A percentile compares a stretch with the other conserved stretches of the same genome.
Conservation (phyloP, 345 rosid species). For the Moricandia arvensis region DNA sequence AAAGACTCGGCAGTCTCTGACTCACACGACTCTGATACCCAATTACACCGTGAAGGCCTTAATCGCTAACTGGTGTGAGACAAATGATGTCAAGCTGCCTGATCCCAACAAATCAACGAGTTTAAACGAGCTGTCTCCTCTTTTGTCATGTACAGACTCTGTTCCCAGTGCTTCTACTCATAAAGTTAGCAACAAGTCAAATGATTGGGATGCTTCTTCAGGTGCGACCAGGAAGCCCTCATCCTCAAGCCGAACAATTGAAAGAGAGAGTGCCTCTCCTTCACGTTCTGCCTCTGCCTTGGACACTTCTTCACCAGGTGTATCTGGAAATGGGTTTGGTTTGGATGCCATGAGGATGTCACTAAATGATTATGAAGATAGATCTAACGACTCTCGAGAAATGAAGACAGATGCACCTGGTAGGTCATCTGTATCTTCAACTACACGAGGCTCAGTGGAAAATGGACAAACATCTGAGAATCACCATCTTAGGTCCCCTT, state of each 20-base stretch:
- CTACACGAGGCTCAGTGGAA: conserved; percentile 50
- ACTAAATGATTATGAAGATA: conserved; percentile 49
- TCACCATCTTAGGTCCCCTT: conserved; percentile 56
- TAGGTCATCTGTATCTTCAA: conserved; percentile 49
- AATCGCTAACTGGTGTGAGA: conserved; percentile 92
- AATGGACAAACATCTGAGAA: conserved; percentile 48
- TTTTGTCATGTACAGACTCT: conserved; percentile 55
- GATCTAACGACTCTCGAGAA: conserved; percentile 51
- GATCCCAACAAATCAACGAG: conserved; percentile 61
- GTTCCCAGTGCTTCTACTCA: conserved; percentile 37
- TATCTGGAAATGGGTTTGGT: conserved; percentile 51
- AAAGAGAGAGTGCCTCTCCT: conserved; percentile 53
- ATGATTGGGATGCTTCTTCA: conserved; percentile 41
- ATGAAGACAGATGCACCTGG: conserved; percentile 43
- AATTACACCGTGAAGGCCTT: conserved; percentile 97
- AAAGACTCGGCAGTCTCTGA: conserved; percentile 78
- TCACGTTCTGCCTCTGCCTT: conserved; percentile 40
- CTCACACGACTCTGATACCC: conserved; percentile 78
- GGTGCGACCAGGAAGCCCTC: conserved; percentile 46
- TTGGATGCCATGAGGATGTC: conserved; percentile 55
- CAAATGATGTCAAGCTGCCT: conserved; percentile 79
- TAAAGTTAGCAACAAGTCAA: conserved; percentile 40
- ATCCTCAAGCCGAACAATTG: conserved; percentile 42
- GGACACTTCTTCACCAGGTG: conserved; percentile 44
- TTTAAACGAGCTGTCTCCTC: conserved; percentile 58